Base-by-base conservation (phyloP, 345 rosid genomes). In the Pugionium dolabratum region DNA sequence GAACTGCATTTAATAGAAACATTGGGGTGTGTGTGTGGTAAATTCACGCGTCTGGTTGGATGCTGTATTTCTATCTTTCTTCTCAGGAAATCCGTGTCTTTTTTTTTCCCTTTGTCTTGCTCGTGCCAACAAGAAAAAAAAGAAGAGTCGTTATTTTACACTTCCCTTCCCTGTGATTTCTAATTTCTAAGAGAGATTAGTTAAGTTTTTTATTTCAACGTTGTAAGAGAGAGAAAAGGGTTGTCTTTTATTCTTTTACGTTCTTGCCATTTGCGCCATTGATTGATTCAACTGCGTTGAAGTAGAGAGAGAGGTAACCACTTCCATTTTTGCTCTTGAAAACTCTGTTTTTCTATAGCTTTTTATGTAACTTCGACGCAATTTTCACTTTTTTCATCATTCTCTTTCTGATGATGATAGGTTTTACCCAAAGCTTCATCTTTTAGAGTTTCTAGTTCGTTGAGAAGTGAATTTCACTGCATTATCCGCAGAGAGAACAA, bases 261-360 rank as follows among this genome's bases (percentile, higher is more conserved):
- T 47, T 48, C 45, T 69, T 74, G 74, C 49, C 70, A 74, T 69
- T 67, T 73, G 57, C 77, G 77, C 77, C 73, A 67, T 73, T 73
- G 77, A 60, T 66, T 67, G 67, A 67, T 60, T 73, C 58, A 34
- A 39, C 5, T 61, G 64, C 48, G 70, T 62, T 35, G 55, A 72
- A 65, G 7, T 44, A 18, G 18, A 18, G 18, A 18, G 33, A 18
- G 66, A 73, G 62, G 65, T 66, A 59, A 57, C 32, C 45, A 18
- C 18, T 18, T 18, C 18, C 18, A 18, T 18, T 18, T 18, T 0
- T 18, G 18, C 46, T 25, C 67, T 41, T n/a, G 9, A 51, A 61
- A 52, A 33, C 62, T 70, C 48, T 61, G 43, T 35, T n/a, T 45
- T 26, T 57, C 6, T 28, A 1, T 4, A 18, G 1, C 0, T 6